Conservation (phyloP, 1,284 basidiomycete species). For the Ganoderma resinaceum region DNA sequence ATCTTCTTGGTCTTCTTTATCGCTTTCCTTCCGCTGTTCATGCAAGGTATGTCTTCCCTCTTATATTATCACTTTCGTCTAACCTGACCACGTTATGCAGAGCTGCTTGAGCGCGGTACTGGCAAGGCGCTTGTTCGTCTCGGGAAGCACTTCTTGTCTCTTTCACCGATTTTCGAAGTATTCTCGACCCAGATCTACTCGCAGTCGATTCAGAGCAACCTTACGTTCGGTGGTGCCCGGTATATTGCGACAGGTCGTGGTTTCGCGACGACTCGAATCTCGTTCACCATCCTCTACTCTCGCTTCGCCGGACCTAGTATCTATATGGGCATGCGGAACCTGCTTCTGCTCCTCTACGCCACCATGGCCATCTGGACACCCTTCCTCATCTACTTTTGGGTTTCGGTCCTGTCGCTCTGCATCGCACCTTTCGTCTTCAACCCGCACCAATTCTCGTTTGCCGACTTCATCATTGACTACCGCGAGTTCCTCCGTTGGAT, state of each 20-base stretch:
- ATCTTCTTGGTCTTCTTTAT: conserved; percentile 99
- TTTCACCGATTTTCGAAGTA: conserved; percentile 96
- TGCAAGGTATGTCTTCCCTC: conserved; percentile 73
- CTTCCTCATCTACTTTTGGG: conserved; percentile 97
- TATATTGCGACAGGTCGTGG: conserved; percentile 98
- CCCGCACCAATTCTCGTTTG: conserved; percentile 95
- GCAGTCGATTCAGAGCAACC: conserved; percentile 92
- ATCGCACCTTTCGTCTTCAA: conserved; percentile 97
- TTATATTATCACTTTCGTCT: background rate
- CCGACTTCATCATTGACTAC: conserved; percentile 98
- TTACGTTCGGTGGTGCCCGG: conserved; percentile 95
- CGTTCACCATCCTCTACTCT: conserved; percentile 94
- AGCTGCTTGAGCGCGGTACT: conserved; percentile 93
- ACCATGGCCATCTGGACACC: conserved; percentile 93
- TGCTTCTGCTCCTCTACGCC: conserved; percentile 88
- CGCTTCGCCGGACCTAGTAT: conserved; percentile 98
- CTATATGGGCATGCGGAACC: conserved; percentile 95
- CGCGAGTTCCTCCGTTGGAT: conserved; percentile 98
- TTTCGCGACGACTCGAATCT: conserved; percentile 94
- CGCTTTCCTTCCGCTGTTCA: conserved; percentile 92
- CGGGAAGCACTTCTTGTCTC: conserved; percentile 92
- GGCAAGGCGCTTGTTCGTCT: conserved; percentile 93
- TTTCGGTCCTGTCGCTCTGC: conserved; percentile 89
- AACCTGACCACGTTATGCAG: conserved; percentile 47
- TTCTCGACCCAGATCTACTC: conserved; percentile 98